These are phyloP conservation scores for Aegilops speltoides DNA, from an alignment of 176 grass and related monocot species.

Conservation along the genomic window DNA sequence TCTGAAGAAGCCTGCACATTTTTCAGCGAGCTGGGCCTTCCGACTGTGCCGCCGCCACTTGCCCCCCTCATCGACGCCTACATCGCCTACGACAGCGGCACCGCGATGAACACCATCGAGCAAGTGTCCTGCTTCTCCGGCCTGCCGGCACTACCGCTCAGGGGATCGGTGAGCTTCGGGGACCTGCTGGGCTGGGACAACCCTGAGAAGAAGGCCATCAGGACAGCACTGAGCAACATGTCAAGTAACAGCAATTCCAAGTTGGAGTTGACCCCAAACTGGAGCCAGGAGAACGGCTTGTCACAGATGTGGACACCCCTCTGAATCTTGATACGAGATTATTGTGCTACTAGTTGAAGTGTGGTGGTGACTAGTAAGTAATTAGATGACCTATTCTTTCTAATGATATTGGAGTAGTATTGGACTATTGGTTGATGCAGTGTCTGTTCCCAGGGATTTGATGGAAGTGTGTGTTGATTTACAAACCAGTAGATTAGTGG, in stretches of 20 bases:
- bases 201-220: conserved; percentile 20
- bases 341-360: conserved; percentile 2
- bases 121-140: conserved; percentile 46
- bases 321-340: background rate
- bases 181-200: conserved; percentile 7
- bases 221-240: conserved; percentile 10
- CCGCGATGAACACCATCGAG: background rate
- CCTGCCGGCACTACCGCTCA: background rate
- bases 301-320: conserved; percentile 19
- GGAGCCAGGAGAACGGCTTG: conserved; percentile 9
- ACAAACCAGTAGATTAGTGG: conserved; percentile 11
- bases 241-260: conserved; percentile 26
- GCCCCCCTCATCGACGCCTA: background rate
- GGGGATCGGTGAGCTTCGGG: background rate
- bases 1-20: conserved; percentile 9
- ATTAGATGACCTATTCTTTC: conserved; percentile 31
- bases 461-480: conserved; percentile 8
- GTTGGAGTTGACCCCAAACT: conserved; percentile 28
- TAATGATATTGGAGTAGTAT: conserved; percentile 20
- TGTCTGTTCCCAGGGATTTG: conserved; percentile 16
- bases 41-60: background rate
- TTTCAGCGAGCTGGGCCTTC: background rate
- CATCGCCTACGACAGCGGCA: background rate
- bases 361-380: conserved; percentile 5
- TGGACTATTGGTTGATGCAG: background rate